These are phyloP conservation scores for Heracleum sosnowskyi DNA, from an alignment of 129 eudicot genomes.

Conservation along the genomic window DNA sequence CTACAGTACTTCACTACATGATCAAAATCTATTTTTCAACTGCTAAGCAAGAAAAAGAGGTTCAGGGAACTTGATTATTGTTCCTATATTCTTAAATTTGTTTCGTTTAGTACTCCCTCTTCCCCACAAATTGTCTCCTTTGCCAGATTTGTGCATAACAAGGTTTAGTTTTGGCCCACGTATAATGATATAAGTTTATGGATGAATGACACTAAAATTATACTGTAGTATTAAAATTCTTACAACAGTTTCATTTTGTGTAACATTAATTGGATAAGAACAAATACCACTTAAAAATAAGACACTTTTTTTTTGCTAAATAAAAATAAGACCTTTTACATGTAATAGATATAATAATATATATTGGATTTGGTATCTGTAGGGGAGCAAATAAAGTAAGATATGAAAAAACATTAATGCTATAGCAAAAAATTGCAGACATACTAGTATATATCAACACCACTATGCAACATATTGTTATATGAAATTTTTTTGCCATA, in stretches of 20 bases:
- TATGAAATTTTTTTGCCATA: too few species aligned
- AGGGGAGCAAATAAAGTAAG: too few species aligned
- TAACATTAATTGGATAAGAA: background rate
- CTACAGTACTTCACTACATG: background rate
- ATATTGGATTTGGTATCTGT: background rate
- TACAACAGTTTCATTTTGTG: background rate
- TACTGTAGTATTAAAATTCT: background rate
- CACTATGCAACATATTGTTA: too few species aligned
- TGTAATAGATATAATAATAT: background rate
- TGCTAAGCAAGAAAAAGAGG: too few species aligned
- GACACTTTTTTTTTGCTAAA: too few species aligned
- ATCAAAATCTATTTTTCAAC: background rate
- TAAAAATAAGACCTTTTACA: background rate
- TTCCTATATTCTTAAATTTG: background rate
- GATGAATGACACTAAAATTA: background rate
- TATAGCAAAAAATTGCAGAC: too few species aligned
- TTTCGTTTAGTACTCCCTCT: background rate
- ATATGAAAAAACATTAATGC: too few species aligned
- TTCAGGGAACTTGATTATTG: background rate
- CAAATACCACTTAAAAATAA: background rate
- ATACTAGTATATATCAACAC: too few species aligned
- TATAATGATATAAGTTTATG: background rate
- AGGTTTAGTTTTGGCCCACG: background rate
- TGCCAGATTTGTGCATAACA: background rate
- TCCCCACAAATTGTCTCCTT: background rate